These are phyloP conservation scores for Aphanomyces astaci DNA, from an alignment of 352 stramenopile species.

Conservation along the genomic window DNA sequence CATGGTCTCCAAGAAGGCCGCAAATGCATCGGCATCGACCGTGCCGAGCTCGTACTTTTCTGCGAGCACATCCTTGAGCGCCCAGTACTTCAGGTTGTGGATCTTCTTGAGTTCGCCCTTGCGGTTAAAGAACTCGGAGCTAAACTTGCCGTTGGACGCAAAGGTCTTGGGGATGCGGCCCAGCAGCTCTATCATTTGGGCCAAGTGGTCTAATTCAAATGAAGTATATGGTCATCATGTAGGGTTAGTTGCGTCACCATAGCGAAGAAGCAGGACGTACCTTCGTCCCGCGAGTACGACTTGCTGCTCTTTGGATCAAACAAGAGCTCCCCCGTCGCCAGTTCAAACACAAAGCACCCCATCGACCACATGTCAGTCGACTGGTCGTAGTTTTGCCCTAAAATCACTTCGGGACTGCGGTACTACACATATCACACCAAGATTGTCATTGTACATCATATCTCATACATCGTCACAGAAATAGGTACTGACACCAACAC, in stretches of 20 bases:
- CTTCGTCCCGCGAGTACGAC: constrained; percentile 81
- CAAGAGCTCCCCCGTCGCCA: constrained; percentile 98
- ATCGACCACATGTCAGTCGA: constrained; percentile 99
- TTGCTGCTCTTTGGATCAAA: constrained; percentile 95
- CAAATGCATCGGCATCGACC: constrained; percentile 81
- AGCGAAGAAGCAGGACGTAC: too few relatives aligned
- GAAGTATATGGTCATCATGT: too few relatives aligned
- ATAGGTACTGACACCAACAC: too few relatives aligned
- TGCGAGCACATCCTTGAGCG: constrained; percentile 91
- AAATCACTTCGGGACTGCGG: constrained; percentile 95
- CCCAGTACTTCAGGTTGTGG: constrained; percentile 97
- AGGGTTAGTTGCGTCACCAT: too few relatives aligned
- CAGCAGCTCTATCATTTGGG: constrained; percentile 98
- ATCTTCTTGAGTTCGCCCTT: constrained; percentile 98
- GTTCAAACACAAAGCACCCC: constrained; percentile 98
- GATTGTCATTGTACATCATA: too few relatives aligned
- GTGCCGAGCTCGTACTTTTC: constrained; percentile 94
- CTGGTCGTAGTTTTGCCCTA: constrained; percentile 96
- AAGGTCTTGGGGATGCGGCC: constrained; percentile 95
- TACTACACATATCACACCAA: too few relatives aligned
- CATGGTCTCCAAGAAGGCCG: constrained; percentile 93
- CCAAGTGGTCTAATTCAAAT: constrained; percentile 88
- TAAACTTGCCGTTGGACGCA: constrained; percentile 83
- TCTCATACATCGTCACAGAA: too few relatives aligned
- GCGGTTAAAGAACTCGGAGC: constrained; percentile 95